A percentile compares a stretch with the other conserved stretches of the same genome.
Conservation (phyloP, 2,329 filamentous ascomycete species). For the Fusarium sp. region DNA sequence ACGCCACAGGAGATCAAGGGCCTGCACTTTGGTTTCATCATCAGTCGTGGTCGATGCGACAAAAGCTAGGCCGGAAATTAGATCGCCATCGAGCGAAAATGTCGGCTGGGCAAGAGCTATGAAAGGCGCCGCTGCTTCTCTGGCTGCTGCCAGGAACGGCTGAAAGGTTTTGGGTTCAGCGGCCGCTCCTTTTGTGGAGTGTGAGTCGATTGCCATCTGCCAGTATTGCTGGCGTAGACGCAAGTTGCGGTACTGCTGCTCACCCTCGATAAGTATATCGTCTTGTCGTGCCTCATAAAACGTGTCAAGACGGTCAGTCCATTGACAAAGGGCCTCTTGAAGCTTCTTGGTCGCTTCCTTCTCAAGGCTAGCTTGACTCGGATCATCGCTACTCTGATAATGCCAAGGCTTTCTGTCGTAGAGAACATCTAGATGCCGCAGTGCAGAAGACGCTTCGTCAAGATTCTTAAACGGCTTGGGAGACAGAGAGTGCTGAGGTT, state of each 20-base stretch:
- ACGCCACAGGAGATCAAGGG: neutral
- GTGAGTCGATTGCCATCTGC: neutral
- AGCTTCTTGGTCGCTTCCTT: neutral
- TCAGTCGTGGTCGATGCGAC: neutral
- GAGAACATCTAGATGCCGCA: neutral
- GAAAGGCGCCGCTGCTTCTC: neutral
- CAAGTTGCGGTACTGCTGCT: neutral
- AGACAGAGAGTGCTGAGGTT: neutral
- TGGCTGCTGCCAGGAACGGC: neutral
- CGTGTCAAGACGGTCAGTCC: neutral
- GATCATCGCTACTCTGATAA: neutral
- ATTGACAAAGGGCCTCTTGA: neutral
- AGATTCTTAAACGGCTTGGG: neutral
- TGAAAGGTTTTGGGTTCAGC: rapidly evolving
- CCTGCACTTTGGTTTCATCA: neutral
- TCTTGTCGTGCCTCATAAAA: neutral
- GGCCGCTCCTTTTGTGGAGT: neutral
- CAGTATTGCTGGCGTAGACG: neutral
- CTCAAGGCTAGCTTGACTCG: rapidly evolving
- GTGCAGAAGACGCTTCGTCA: neutral
- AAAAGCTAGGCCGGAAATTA: neutral
- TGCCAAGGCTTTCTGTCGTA: neutral
- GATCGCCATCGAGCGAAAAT: neutral
- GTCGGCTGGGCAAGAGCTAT: neutral
- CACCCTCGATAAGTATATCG: neutral